Evolutionary conservation across 169 alveolate species (phyloP).

Genomic region (Besnoitia besnoiti): DNA sequence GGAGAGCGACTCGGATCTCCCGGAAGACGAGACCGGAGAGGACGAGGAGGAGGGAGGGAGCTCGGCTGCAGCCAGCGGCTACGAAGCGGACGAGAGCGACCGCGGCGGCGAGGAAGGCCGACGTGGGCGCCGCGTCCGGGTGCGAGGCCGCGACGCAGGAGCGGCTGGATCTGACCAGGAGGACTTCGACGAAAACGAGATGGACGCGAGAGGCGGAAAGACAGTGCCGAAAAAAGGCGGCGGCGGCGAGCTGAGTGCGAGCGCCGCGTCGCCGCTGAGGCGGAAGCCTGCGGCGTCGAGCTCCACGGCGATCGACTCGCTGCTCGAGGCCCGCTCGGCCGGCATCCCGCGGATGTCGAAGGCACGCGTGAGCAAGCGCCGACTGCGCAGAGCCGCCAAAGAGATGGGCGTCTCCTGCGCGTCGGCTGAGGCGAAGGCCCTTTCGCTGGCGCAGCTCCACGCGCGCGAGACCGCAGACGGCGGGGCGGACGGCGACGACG

Average conservation of each 20-base stretch:
- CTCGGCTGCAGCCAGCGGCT: not conserved
- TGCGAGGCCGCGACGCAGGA: not conserved
- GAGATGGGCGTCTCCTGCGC: not conserved
- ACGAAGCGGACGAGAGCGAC: constrained; percentile 20
- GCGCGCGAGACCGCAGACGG: constrained; percentile 7
- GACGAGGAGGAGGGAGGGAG: not conserved
- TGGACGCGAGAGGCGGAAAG: not conserved
- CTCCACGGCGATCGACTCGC: not conserved
- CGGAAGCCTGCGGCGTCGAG: not conserved
- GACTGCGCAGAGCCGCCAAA: not conserved
- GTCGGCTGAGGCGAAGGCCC: constrained; percentile 23
- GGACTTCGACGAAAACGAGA: not conserved
- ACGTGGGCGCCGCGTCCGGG: not conserved
- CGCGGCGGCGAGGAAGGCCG: not conserved
- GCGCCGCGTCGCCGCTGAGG: not conserved
- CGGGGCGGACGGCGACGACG: not conserved
- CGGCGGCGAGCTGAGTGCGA: not conserved
- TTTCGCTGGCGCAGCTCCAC: not conserved
- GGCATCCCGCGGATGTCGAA: not conserved
- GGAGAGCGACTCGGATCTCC: not conserved
- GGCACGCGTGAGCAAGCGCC: constrained; percentile 36
- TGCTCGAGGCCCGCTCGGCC: not conserved
- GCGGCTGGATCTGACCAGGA: not conserved
- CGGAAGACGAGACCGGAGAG: not conserved
- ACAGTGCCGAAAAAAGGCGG: not conserved